Evolutionary conservation across 2,329 filamentous ascomycete genomes (phyloP), one percentile per base, ranked within the genome.

Genomic region (Aureobasidium namibiae): DNA sequence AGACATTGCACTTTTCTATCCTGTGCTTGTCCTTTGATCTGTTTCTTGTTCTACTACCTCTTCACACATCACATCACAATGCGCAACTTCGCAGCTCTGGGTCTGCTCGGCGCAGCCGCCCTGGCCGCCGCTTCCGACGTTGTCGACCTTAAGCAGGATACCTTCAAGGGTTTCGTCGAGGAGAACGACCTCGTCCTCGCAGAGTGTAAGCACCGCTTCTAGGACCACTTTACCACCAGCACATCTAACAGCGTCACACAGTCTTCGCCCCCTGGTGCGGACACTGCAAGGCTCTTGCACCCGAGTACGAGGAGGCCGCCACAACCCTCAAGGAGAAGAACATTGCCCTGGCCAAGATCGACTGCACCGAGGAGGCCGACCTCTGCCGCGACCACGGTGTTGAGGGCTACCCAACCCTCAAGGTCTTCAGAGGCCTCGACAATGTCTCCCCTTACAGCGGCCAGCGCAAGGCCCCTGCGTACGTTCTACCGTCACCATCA

Each of bases 261-360:
- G 88, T 96, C 85, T 96, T 90, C 75, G 92, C 92, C 66, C 92
- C 92, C 68, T 95, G 92, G 92, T 95, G 89, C 68, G 92, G 92
- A 66, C 92, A 97, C 83, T 97, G 92, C 88, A 97, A 99, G 82
- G 92, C 92, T 62, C 89, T 99, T 66, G 94, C 89, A 63, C 89
- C 89, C 72, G 89, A 94, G 78, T 95, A 94, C 76, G 90, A 95
- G 79, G 85, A 89, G 74, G 89, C 90, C 56, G 90, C 90, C 53
- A 92, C 89, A 31, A 81, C 84, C 33, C 81, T 95, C 64, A 92
- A 92, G 82, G 88, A 90, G 77, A 94, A 92, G 85, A 82, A 88
- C 73, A 92, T 94, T 76, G 83, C 82, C 71, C 81, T 95, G 60
- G 88, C 82, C 76, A 94, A 95, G 85, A 77, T 95, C 68, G 92